Conservation (phyloP, 257 asterid genomes). For the Phtheirospermum japonicum region DNA sequence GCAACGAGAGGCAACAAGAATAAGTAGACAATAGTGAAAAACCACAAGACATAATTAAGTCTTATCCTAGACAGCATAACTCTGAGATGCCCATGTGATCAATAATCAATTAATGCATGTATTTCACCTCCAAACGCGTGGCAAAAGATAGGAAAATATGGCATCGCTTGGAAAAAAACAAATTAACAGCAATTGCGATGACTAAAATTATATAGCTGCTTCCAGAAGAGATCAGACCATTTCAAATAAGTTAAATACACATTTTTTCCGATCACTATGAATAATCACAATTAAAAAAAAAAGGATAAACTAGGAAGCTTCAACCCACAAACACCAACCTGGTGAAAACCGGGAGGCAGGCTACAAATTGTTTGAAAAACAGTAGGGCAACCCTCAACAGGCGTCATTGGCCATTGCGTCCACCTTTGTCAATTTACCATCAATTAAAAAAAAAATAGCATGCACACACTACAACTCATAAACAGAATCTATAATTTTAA, state of each 20-base stretch:
- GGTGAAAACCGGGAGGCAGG: constrained; percentile 80
- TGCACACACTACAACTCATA: constrained; percentile 4
- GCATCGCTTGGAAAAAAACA: background rate
- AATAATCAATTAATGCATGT: background rate
- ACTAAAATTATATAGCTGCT: background rate
- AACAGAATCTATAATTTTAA: background rate
- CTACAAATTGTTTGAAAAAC: constrained; percentile 78
- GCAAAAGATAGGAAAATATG: background rate
- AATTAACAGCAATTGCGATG: background rate
- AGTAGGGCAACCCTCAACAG: constrained; percentile 92
- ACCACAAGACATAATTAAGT: background rate
- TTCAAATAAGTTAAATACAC: background rate
- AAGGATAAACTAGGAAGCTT: constrained; percentile 14
- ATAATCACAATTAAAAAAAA: too few species aligned
- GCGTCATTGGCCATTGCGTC: constrained; percentile 86
- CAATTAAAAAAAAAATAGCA: constrained; percentile 1
- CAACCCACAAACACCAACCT: constrained; percentile 46
- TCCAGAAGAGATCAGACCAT: constrained; percentile 3
- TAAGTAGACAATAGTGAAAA: constrained; percentile 16
- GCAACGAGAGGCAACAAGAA: background rate
- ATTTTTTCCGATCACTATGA: background rate
- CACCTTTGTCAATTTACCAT: constrained; percentile 50
- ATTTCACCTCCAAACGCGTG: constrained; percentile 11
- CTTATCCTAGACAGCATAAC: background rate
- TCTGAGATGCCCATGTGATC: constrained; percentile 4